These are phyloP conservation scores for Globisporangium middletonii DNA, from an alignment of 352 stramenopile species.

Conservation along the genomic window DNA sequence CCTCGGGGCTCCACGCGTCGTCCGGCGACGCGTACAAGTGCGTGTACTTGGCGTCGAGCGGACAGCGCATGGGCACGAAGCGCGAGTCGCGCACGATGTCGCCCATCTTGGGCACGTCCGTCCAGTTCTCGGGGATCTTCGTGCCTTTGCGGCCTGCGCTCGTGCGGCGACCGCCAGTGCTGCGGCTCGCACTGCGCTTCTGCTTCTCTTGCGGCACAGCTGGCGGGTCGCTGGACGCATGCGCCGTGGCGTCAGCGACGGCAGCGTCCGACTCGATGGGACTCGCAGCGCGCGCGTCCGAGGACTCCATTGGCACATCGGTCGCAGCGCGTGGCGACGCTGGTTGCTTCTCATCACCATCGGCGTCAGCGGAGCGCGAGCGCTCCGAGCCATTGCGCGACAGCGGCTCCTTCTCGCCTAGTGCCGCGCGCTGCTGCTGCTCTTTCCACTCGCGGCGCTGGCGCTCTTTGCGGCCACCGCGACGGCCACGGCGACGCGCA, in stretches of 20 bases:
- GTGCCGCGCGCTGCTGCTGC: background rate
- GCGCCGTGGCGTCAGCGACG: background rate
- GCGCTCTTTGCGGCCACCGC: slow-evolving; percentile 1
- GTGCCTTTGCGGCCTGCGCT: background rate
- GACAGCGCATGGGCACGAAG: slow-evolving; percentile 53
- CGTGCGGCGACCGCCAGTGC: too few species aligned
- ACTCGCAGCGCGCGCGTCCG: too few species aligned
- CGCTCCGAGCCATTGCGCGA: background rate
- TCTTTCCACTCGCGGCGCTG: slow-evolving; percentile 2
- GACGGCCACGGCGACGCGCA: slow-evolving; percentile 2
- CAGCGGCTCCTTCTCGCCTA: background rate
- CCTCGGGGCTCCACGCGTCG: slow-evolving; percentile 49
- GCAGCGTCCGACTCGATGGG: background rate
- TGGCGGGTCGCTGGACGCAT: background rate
- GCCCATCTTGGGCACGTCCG: slow-evolving; percentile 73
- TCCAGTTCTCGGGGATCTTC: slow-evolving; percentile 75
- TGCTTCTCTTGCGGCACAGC: slow-evolving; percentile 13
- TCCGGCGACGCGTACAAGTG: slow-evolving; percentile 27
- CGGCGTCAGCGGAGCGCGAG: background rate
- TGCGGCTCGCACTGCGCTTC: background rate
- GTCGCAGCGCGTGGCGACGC: too few species aligned
- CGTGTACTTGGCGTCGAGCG: slow-evolving; percentile 60
- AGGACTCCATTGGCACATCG: too few species aligned
- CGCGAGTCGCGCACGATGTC: slow-evolving; percentile 7
- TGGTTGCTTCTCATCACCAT: too few species aligned